Conservation (phyloP, 805 yeast species). For the Suhomyces kilbournensis region DNA sequence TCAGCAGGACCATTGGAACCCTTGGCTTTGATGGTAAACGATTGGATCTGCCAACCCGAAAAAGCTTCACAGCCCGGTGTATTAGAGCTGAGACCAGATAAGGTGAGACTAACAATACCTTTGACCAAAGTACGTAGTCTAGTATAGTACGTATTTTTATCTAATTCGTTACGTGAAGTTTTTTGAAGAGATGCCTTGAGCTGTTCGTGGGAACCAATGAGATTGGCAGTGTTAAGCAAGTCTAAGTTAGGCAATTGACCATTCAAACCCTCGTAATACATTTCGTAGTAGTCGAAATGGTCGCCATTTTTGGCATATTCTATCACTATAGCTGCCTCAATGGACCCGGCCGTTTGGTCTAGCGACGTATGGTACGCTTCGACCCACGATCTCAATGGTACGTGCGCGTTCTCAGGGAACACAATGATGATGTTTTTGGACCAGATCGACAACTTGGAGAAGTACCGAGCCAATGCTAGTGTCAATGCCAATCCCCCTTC, state of each 20-base stretch:
- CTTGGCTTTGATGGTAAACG: slow-evolving; percentile 72
- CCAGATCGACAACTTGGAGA: slow-evolving; percentile 88
- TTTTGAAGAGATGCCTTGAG: slow-evolving; percentile 67
- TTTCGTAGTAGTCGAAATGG: slow-evolving; percentile 67
- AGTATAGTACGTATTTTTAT: slow-evolving; percentile 46
- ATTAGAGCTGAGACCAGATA: slow-evolving; percentile 59
- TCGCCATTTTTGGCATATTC: slow-evolving; percentile 73
- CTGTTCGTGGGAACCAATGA: slow-evolving; percentile 72
- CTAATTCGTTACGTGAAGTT: slow-evolving; percentile 44
- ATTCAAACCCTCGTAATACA: slow-evolving; percentile 82
- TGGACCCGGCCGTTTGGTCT: slow-evolving; percentile 88
- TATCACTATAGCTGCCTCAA: slow-evolving; percentile 83
- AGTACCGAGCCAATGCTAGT: slow-evolving; percentile 72
- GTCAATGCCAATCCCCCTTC: slow-evolving; percentile 78
- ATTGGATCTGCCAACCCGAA: slow-evolving; percentile 94
- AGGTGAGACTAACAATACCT: slow-evolving; percentile 67
- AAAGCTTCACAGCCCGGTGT: slow-evolving; percentile 83
- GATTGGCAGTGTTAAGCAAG: slow-evolving; percentile 76
- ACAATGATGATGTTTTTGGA: slow-evolving; percentile 89
- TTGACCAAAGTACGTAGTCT: slow-evolving; percentile 57
- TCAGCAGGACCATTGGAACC: slow-evolving; percentile 60
- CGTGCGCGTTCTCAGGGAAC: slow-evolving; percentile 67
- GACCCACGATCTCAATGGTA: slow-evolving; percentile 82
- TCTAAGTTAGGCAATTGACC: slow-evolving; percentile 97
- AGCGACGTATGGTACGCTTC: slow-evolving; percentile 85